A percentile compares a stretch with the other conserved stretches of the same genome.
Evolutionary conservation across 2,329 filamentous ascomycete genomes (phyloP).

Genomic region (Rutstroemia sp.): DNA sequence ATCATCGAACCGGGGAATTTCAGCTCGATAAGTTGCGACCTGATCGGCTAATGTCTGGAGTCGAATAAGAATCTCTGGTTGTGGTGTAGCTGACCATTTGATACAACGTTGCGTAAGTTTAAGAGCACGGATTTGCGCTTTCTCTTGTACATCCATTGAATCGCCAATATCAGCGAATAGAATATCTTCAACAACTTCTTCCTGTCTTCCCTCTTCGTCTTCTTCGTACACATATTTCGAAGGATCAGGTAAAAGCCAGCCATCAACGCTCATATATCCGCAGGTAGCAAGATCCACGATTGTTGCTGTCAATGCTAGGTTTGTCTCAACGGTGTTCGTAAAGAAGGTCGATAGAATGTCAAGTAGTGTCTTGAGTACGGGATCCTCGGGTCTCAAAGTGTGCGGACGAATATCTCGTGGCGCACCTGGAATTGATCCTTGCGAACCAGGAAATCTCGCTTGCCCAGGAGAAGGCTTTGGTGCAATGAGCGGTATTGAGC

Average conservation of each 20-base stretch:
- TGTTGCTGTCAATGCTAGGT: slow-evolving; percentile 78
- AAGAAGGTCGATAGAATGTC: slow-evolving; percentile 76
- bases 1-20: slow-evolving; percentile 65
- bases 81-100: slow-evolving; percentile 41
- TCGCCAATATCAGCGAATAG: slow-evolving; percentile 13
- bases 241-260: slow-evolving; percentile 79
- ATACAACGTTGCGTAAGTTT: slow-evolving; percentile 46
- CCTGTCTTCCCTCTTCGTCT: slow-evolving; percentile 28
- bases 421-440: slow-evolving; percentile 50
- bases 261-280: slow-evolving; percentile 75
- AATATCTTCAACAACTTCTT: slow-evolving; percentile 32
- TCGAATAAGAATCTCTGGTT: slow-evolving; percentile 48
- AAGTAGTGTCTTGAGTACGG: slow-evolving; percentile 56
- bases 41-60: slow-evolving; percentile 56
- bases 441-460: slow-evolving; percentile 47
- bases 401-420: slow-evolving; percentile 54
- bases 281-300: slow-evolving; percentile 78
- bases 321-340: slow-evolving; percentile 84
- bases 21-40: slow-evolving; percentile 51
- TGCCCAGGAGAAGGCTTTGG: slow-evolving; percentile 51
- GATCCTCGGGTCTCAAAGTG: slow-evolving; percentile 55
- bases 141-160: slow-evolving; percentile 32
- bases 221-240: slow-evolving; percentile 52
- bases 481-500: slow-evolving; percentile 61
- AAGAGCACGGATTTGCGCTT: slow-evolving; percentile 40